Evolutionary conservation across 2,329 filamentous ascomycete genomes (phyloP).

Genomic region (Blastomyces parvus): DNA sequence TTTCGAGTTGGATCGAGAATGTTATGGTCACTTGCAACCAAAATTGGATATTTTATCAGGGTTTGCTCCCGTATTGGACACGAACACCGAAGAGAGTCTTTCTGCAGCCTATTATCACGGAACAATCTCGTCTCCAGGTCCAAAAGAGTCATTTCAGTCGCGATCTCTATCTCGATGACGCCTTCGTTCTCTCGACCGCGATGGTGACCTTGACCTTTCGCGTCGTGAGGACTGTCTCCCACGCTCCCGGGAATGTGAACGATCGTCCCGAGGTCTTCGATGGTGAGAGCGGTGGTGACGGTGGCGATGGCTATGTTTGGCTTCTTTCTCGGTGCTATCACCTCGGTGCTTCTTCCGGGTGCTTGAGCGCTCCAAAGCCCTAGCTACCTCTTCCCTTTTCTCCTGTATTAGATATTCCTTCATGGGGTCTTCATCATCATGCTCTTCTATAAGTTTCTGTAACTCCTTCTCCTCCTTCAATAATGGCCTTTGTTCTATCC

Average conservation of each 20-base stretch:
- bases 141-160: neutral
- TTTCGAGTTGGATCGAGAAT: neutral
- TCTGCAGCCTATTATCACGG: neutral
- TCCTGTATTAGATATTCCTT: slow-evolving; percentile 80
- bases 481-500: slow-evolving; percentile 47
- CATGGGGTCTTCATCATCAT: slow-evolving; percentile 97
- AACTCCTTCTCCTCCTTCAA: slow-evolving; percentile 77
- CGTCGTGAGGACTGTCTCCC: slow-evolving; percentile 21
- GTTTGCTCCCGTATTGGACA: neutral
- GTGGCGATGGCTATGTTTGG: slow-evolving; percentile 36
- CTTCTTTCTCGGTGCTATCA: slow-evolving; percentile 32
- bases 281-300: slow-evolving; percentile 42
- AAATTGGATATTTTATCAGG: neutral
- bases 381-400: slow-evolving; percentile 79
- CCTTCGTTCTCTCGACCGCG: slow-evolving; percentile 14
- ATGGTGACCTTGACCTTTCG: slow-evolving; percentile 20
- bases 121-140: neutral
- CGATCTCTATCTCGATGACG: slow-evolving; percentile 24
- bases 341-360: slow-evolving; percentile 26
- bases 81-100: neutral
- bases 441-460: slow-evolving; percentile 60
- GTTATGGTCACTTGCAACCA: neutral
- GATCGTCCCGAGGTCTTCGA: slow-evolving; percentile 22
- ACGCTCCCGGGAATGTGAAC: slow-evolving; percentile 24
- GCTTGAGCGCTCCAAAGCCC: slow-evolving; percentile 49